A percentile compares a stretch with the other conserved stretches of the same genome.
These are phyloP conservation scores for Aaosphaeria arxii DNA, from an alignment of 2,329 filamentous ascomycete species.

Conservation along the genomic window DNA sequence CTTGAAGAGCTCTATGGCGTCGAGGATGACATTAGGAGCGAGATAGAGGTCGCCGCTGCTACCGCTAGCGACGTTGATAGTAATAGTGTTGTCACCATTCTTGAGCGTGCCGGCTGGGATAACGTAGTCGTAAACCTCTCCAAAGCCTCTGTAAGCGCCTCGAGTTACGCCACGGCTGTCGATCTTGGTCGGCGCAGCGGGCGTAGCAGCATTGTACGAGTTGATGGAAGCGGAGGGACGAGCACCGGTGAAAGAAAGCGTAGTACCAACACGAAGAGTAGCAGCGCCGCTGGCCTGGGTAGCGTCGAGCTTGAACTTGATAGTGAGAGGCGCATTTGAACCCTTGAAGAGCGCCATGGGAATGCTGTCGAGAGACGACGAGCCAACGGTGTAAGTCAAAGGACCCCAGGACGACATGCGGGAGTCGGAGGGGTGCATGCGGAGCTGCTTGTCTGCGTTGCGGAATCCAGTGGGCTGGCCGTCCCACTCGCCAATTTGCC, in stretches of 20 bases:
- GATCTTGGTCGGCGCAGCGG: constrained; percentile 59
- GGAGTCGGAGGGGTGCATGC: constrained; percentile 66
- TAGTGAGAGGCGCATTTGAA: constrained; percentile 59
- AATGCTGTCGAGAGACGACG: constrained; percentile 51
- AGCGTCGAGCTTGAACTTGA: constrained; percentile 56
- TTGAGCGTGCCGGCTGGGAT: constrained; percentile 59
- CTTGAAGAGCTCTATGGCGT: constrained; percentile 33
- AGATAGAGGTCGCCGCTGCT: constrained; percentile 55
- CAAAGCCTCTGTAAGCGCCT: constrained; percentile 62
- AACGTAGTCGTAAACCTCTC: constrained; percentile 62
- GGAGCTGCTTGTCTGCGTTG: constrained; percentile 64
- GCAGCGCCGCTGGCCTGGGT: constrained; percentile 49
- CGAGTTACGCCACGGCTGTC: constrained; percentile 64
- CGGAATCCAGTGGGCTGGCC: constrained; percentile 58
- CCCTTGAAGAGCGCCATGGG: constrained; percentile 66
- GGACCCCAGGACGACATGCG: constrained; percentile 63
- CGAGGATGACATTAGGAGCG: constrained; percentile 52
- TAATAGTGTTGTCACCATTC: constrained; percentile 61
- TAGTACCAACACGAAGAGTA: constrained; percentile 64
- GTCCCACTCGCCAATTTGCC: constrained; percentile 65
- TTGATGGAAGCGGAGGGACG: constrained; percentile 60
- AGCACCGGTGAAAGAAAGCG: constrained; percentile 59
- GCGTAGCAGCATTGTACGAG: constrained; percentile 48
- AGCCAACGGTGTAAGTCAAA: constrained; percentile 60
- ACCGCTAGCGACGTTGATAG: constrained; percentile 58